Evolutionary conservation across 257 asterid species (phyloP).

Genomic region (Ilex aquifolium): DNA sequence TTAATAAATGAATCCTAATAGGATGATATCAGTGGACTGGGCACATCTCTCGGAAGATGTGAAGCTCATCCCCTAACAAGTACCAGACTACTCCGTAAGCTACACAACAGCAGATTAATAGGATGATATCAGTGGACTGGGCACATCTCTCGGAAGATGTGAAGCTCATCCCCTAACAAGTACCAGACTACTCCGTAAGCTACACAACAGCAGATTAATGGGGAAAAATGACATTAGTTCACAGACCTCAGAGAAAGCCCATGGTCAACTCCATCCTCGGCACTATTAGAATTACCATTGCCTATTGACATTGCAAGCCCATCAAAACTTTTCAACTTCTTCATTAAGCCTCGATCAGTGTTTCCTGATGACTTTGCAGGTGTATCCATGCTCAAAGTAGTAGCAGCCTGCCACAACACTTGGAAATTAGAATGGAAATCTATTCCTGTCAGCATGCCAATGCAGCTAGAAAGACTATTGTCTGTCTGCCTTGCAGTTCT

Average conservation of each 20-base stretch:
- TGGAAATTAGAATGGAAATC: neutral
- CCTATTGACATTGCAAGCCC: conserved; percentile 86
- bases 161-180: too few species aligned
- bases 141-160: too few species aligned
- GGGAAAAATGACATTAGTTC: neutral
- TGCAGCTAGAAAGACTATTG: neutral
- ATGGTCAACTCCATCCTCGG: conserved; percentile 55
- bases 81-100: too few species aligned
- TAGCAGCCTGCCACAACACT: conserved; percentile 49
- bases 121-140: too few species aligned
- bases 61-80: too few species aligned
- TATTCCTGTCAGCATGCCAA: neutral
- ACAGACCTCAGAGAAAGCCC: conserved; percentile 70
- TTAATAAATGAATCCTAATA: neutral
- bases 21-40: too few species aligned
- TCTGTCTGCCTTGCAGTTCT: neutral
- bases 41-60: too few species aligned
- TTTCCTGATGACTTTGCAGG: conserved; percentile 58
- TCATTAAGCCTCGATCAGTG: conserved; percentile 49
- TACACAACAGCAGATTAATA: too few species aligned
- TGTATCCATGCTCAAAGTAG: conserved; percentile 53
- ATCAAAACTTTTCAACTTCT: conserved; percentile 71
- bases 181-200: too few species aligned
- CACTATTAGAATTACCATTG: conserved; percentile 48
- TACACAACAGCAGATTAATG: too few species aligned